phyloP scores from a whole-genome alignment of 441 rosid species.

The Pelargonium cotyledonis region DNA sequence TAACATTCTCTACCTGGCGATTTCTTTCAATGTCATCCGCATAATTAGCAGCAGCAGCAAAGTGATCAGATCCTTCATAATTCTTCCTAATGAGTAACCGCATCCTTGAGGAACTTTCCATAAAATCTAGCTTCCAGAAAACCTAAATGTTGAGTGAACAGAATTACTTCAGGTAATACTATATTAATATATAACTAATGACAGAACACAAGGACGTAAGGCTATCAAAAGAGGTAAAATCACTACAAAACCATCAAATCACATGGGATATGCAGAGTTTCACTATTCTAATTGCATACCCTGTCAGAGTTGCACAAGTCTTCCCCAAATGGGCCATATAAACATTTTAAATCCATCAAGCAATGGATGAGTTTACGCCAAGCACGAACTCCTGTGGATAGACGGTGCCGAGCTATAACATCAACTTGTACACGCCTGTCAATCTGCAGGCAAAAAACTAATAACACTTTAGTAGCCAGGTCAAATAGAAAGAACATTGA shows the following conservation, averaged over 20 bases:
- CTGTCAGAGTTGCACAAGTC: constrained; percentile 52
- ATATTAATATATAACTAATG: too few species aligned
- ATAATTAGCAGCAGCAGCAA: constrained; percentile 87
- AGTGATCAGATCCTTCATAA: constrained; percentile 82
- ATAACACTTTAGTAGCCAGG: neutral
- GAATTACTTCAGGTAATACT: neutral
- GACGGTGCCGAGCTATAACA: constrained; percentile 51
- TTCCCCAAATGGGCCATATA: constrained; percentile 73
- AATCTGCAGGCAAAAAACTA: constrained; percentile 41
- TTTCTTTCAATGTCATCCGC: constrained; percentile 53
- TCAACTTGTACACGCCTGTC: constrained; percentile 90
- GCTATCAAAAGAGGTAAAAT: too few species aligned
- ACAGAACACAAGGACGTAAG: too few species aligned
- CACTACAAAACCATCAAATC: neutral
- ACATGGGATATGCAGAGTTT: neutral
- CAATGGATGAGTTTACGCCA: constrained; percentile 92
- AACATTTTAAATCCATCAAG: constrained; percentile 79
- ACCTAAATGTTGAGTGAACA: constrained; percentile 38
- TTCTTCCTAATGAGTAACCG: constrained; percentile 79
- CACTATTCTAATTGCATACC: constrained; percentile 41
- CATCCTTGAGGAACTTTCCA: constrained; percentile 98
- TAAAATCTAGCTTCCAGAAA: constrained; percentile 95
- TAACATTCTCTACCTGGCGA: constrained; percentile 41
- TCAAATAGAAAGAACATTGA: neutral
- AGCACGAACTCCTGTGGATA: constrained; percentile 62